phyloP scores from a whole-genome alignment of 148 eudicot species.

The Euryodendron excelsum region DNA sequence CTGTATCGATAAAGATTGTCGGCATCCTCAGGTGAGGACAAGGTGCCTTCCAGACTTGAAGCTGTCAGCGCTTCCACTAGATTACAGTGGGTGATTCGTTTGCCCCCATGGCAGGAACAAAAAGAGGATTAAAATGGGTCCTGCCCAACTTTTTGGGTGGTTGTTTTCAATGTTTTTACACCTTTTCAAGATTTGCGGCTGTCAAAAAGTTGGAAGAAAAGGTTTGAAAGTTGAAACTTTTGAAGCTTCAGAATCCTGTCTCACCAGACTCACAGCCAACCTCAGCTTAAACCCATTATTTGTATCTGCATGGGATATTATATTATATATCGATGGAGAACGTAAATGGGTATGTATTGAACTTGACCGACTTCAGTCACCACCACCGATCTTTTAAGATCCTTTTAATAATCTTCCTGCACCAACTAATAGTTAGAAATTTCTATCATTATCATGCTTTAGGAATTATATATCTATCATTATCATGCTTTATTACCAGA shows the following conservation, averaged over 20 bases:
- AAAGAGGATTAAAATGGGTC: no score
- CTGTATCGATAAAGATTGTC: not conserved
- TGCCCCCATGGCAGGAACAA: not conserved
- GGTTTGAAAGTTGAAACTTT: no score
- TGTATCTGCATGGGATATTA: not conserved
- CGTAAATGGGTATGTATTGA: no score
- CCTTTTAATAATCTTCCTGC: no score
- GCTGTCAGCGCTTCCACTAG: not conserved
- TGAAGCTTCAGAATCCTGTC: not conserved
- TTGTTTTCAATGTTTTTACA: no score
- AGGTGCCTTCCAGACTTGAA: not conserved
- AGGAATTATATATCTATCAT: not conserved
- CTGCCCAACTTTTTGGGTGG: no score
- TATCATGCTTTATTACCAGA: not conserved
- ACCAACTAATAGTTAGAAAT: no score
- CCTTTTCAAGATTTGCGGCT: no score
- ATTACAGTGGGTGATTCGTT: not conserved
- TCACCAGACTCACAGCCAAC: no score
- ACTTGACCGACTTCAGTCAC: not conserved
- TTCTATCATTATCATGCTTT: not conserved
- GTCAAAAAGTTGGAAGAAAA: no score
- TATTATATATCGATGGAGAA: no score
- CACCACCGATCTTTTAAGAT: not conserved
- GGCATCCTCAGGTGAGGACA: slow-evolving; percentile 2
- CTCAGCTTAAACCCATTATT: not conserved